Conservation (phyloP, 176 grass and related monocot species). For the Carex cristatella region DNA sequence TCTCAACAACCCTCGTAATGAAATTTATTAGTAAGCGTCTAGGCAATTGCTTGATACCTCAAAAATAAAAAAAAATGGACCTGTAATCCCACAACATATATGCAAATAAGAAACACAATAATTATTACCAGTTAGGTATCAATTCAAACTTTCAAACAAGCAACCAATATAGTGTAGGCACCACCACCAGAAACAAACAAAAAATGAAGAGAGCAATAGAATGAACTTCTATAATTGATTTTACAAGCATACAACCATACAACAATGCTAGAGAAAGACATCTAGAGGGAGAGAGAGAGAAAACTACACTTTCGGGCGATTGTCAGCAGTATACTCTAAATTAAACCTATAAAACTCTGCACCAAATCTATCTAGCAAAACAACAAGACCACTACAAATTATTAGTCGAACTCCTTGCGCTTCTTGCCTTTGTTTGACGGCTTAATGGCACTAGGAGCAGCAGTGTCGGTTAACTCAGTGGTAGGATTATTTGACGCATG, state of each 20-base stretch:
- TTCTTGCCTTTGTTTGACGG: constrained; percentile 37
- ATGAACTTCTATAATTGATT: neutral
- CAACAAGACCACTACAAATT: neutral
- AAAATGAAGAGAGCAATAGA: neutral
- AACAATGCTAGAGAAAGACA: constrained; percentile 14
- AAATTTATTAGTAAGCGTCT: neutral
- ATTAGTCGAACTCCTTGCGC: constrained; percentile 36
- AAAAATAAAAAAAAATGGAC: too few relatives aligned
- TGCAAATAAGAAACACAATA: neutral
- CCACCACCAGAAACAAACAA: neutral
- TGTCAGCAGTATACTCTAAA: constrained; percentile 24
- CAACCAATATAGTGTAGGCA: neutral
- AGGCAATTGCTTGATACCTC: neutral
- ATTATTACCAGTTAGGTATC: neutral
- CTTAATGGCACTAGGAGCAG: constrained; percentile 12
- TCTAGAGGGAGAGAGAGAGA: neutral
- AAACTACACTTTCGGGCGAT: neutral
- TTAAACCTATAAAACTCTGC: constrained; percentile 18
- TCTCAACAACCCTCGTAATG: neutral
- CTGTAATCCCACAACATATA: neutral
- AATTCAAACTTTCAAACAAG: neutral
- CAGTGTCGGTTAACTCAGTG: neutral
- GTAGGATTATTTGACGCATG: constrained; percentile 15
- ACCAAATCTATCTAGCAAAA: constrained; percentile 2
- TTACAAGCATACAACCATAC: constrained; percentile 15